phyloP scores from a whole-genome alignment of 495 filamentous ascomycete genomes.

The Tuber aestivum region DNA sequence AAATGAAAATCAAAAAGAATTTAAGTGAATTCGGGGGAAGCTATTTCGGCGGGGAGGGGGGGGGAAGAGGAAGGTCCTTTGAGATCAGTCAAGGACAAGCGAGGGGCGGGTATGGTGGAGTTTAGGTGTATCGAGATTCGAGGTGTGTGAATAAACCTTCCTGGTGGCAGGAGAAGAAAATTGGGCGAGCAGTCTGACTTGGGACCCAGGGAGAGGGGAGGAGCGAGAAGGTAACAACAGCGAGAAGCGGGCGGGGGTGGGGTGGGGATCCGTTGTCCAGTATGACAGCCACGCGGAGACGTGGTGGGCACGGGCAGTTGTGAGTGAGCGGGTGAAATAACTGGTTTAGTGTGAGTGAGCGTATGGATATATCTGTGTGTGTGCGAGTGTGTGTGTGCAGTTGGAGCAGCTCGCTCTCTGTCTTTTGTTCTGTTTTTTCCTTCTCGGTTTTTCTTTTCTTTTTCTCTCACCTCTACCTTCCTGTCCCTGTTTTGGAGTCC shows the following conservation, averaged over 20 bases:
- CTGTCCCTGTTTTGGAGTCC: not conserved
- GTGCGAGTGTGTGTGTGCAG: not conserved
- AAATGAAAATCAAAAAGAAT: not conserved
- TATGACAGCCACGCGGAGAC: conserved; percentile 1
- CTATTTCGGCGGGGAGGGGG: conserved; percentile 14
- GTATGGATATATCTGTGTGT: not conserved
- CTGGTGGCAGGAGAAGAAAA: not conserved
- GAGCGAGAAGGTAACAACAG: not conserved
- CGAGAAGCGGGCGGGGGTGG: conserved; percentile 4
- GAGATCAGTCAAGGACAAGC: conserved; percentile 3
- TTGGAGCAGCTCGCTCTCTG: not conserved
- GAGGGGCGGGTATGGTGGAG: not conserved
- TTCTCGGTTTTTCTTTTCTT: not conserved
- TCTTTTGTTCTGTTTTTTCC: not conserved
- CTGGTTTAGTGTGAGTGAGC: not conserved
- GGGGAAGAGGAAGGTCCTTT: conserved; percentile 1
- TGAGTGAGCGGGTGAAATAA: not conserved
- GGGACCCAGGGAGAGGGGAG: not conserved
- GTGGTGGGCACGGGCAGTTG: conserved; percentile 3
- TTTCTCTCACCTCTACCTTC: not conserved
- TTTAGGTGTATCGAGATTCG: conserved; percentile 1
- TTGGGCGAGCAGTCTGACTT: not conserved
- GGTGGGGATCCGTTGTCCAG: not conserved
- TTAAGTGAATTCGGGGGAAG: not conserved
- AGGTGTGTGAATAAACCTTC: not conserved